Evolutionary conservation across 352 stramenopile species (phyloP).

Genomic region (Peronospora destructor): DNA sequence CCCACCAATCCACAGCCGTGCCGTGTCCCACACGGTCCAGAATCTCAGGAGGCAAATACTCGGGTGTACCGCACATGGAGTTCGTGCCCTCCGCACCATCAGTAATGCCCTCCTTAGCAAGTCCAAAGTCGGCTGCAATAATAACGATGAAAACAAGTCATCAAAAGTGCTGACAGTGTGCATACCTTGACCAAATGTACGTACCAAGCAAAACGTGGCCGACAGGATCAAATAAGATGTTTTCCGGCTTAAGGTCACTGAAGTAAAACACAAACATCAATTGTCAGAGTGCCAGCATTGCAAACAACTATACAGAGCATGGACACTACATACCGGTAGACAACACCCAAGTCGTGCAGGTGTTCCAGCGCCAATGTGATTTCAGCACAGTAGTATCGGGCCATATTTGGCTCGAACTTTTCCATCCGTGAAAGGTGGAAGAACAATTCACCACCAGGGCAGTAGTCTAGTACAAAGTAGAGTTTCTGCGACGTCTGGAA

Average conservation of each 20-base stretch:
- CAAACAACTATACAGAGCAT: background rate
- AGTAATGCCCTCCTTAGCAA: constrained; percentile 83
- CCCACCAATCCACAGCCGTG: constrained; percentile 90
- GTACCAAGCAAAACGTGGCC: constrained; percentile 68
- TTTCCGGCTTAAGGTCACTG: constrained; percentile 81
- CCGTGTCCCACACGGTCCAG: constrained; percentile 84
- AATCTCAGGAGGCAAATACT: constrained; percentile 92
- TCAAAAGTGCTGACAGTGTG: background rate
- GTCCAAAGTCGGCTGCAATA: constrained; percentile 72
- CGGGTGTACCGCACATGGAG: constrained; percentile 87
- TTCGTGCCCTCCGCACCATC: constrained; percentile 79
- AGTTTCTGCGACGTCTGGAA: constrained; percentile 89
- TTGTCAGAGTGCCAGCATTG: background rate
- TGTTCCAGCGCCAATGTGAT: constrained; percentile 86
- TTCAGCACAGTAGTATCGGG: constrained; percentile 88
- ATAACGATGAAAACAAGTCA: background rate
- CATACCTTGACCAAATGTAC: background rate
- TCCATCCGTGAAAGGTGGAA: constrained; percentile 87
- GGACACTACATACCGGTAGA: constrained; percentile 56
- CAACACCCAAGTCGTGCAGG: constrained; percentile 82
- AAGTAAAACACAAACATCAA: constrained; percentile 4
- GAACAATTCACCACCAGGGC: constrained; percentile 86
- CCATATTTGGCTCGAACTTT: constrained; percentile 84
- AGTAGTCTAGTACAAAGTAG: constrained; percentile 90
- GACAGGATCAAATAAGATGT: constrained; percentile 76